Conservation (phyloP, 352 stramenopile species). For the Phytophthora brassicae region DNA sequence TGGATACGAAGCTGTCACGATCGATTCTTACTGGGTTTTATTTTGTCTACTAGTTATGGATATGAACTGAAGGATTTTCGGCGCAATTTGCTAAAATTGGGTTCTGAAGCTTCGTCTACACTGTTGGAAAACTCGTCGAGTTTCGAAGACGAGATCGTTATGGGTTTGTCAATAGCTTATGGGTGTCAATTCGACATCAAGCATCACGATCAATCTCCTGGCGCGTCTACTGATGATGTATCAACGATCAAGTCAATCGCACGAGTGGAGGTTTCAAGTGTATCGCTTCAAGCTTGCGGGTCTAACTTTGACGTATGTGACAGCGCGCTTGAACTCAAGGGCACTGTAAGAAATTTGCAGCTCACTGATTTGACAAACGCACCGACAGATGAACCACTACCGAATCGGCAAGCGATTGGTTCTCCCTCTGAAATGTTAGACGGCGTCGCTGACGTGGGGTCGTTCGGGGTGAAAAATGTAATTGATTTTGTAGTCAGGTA, state of each 20-base stretch:
- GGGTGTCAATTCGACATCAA: slow-evolving; percentile 45
- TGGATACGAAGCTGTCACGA: slow-evolving; percentile 48
- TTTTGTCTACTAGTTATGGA: slow-evolving; percentile 64
- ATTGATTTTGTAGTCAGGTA: slow-evolving; percentile 61
- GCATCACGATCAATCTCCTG: slow-evolving; percentile 37
- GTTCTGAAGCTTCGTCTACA: slow-evolving; percentile 33
- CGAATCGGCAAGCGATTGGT: slow-evolving; percentile 72
- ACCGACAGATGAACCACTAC: slow-evolving; percentile 35
- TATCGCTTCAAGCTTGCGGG: slow-evolving; percentile 32
- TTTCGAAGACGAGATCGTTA: slow-evolving; percentile 29
- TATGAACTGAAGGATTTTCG: slow-evolving; percentile 60
- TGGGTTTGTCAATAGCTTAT: slow-evolving; percentile 30
- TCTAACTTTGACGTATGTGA: slow-evolving; percentile 15
- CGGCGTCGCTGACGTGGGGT: slow-evolving; percentile 37
- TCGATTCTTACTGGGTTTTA: slow-evolving; percentile 58
- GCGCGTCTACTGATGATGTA: slow-evolving; percentile 8
- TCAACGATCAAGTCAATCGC: slow-evolving; percentile 29
- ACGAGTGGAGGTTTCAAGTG: slow-evolving; percentile 34
- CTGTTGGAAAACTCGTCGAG: slow-evolving; percentile 30
- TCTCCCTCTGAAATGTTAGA: slow-evolving; percentile 56
- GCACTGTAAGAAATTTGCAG: slow-evolving; percentile 69
- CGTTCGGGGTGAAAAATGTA: slow-evolving; percentile 64
- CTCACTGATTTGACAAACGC: slow-evolving; percentile 65
- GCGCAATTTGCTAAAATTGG: slow-evolving; percentile 55
- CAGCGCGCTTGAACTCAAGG: slow-evolving; percentile 49